Base-by-base conservation (phyloP, 768 basidiomycete genomes). In the Tephrocybe rancida region DNA sequence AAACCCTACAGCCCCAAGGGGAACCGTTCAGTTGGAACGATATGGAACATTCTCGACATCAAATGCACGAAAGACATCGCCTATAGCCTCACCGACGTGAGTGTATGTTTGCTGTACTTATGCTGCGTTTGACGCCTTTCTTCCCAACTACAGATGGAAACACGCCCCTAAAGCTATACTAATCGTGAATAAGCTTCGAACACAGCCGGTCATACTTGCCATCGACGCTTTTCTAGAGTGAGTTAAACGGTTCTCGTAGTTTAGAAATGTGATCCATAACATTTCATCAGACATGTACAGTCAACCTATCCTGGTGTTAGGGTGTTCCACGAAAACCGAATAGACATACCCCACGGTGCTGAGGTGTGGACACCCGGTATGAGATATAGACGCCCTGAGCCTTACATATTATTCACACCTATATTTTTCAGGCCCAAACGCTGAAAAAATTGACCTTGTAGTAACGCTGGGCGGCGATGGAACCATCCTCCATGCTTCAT, bases 391-490 rank as follows among this genome's bases (percentile, higher is more conserved):
- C 16, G 6, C 46, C 14, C 21, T 29, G 29, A 30, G 30, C 13
- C 7, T 32, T 32, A 7, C 30, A 32, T 32, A 13, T 11, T 29
- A 27, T 42, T 34, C 26, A 35, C 22, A 42, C n/a, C 49, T 19
- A 39, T 51, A 29, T 46, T 18, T 37, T 38, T 49, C 61, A 75
- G 79, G 79, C 42, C 77, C 74, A 39, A 71, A 73, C 44, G 74
- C 86, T 3, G 75, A 85, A 58, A 80, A 79, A 50, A 90, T 96
- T 53, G 90, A 94, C 66, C 75, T 98, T 8, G 87, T 97, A 18
- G 84, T 97, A 24, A 96, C 95, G 0, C 72, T 98, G 1, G 95
- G 95, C 41, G 95, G 95, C 29, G 95, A 98, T 65, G 95, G 95
- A 8, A 97, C 95, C 5, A 95, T 97, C 44, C 79, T 98, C 1